Evolutionary conservation across 2,329 filamentous ascomycete species (phyloP).

Genomic region (Calonectria leucothoes): DNA sequence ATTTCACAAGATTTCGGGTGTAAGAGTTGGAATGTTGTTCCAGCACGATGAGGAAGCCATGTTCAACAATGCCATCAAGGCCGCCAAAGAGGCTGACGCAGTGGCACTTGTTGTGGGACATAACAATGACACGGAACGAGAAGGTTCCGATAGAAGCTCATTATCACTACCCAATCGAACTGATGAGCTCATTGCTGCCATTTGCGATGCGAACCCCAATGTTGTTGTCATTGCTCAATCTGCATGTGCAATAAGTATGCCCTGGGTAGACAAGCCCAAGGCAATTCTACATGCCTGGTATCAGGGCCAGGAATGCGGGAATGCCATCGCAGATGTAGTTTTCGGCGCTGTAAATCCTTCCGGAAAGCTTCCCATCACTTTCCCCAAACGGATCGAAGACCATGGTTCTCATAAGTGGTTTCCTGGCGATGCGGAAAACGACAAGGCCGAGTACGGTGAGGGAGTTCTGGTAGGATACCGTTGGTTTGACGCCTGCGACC

Average conservation of each 20-base stretch:
- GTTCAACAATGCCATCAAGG: neutral
- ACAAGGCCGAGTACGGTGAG: neutral
- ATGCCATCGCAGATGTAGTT: neutral
- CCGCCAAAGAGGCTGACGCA: constrained; percentile 4
- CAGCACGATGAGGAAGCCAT: neutral
- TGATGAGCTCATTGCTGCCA: neutral
- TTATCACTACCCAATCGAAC: neutral
- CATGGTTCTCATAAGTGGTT: neutral
- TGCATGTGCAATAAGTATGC: constrained; percentile 1
- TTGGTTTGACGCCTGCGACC: neutral
- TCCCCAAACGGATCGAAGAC: neutral
- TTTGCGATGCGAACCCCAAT: neutral
- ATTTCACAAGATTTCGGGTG: constrained; percentile 36
- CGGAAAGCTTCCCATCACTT: neutral
- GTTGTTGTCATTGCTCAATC: neutral
- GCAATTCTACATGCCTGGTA: constrained; percentile 3
- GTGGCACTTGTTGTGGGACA: constrained; percentile 11
- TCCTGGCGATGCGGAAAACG: neutral
- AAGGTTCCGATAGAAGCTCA: neutral
- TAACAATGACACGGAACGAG: constrained; percentile 7
- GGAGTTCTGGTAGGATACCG: constrained; percentile 5
- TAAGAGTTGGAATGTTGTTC: constrained; percentile 21
- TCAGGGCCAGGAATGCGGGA: constrained; percentile 1
- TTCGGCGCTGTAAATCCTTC: neutral
- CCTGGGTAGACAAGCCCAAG: neutral